Evolutionary conservation across 352 stramenopile species (phyloP), one percentile per base, ranked within the genome.

Genomic region (Detonula confervacea): DNA sequence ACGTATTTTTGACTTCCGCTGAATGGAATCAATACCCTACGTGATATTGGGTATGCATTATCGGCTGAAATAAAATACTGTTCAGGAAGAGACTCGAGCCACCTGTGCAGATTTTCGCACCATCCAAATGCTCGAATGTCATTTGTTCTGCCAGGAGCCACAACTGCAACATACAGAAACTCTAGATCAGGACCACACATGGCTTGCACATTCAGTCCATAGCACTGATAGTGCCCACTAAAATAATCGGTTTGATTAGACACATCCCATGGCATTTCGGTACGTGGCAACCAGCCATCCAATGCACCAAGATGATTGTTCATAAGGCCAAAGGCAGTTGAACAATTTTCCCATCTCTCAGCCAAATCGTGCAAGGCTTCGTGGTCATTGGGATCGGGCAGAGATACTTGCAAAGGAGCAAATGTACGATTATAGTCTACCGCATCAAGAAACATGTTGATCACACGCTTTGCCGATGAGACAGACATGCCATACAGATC

Each of bases 151-250:
- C 73, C 73, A 42, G 76, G 69, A 39, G 69, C 68, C 30, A 33
- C 63, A 18, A 79, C 61, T 51, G 8, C 33, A 39, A 67, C 51
- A 68, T 76, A 83, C 27, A 69, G 30, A 64, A 80, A 84, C 1
- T 70, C 39, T 14, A 76, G 29, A 33, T 84, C 60, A 20, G 68
- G 25, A 66, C 77, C 76, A 63, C 68, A 80, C 12, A 80, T 46
- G n/a, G 55, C 63, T 46, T 80, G 76, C 9, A 72, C 42, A 52
- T 84, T 84, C 11, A 84, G 27, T 27, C 68, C 76, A 70, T 69
- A 80, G n/a, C 33, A 37, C 46, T 73, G 35, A 44, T 84, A 84
- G 62, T 80, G 76, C 6, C 70, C 76, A 37, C 56, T 74, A 25
- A 63, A 80, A 47, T 80, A 84, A 59, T 73, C 77, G 3, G 1